Evolutionary conservation across 352 stramenopile species (phyloP).

Genomic region (Phytophthora aleatoria): DNA sequence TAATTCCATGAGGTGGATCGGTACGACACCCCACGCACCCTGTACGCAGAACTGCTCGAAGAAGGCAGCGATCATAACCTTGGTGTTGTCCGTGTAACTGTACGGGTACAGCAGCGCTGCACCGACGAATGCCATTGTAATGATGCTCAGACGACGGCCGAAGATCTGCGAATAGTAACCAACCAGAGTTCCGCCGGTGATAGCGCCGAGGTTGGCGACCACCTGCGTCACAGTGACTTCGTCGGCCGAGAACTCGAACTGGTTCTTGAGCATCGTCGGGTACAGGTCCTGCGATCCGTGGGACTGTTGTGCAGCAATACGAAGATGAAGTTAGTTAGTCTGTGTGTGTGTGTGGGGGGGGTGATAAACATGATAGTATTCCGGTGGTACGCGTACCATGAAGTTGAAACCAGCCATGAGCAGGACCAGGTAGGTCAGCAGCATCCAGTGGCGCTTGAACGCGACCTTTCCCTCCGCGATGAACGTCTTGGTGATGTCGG

Average conservation of each 20-base stretch:
- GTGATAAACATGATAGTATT: slow-evolving; percentile 1
- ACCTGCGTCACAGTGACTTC: slow-evolving; percentile 53
- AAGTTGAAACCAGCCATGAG: slow-evolving; percentile 60
- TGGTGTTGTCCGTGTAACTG: slow-evolving; percentile 35
- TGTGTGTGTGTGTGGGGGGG: background rate
- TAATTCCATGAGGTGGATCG: slow-evolving; percentile 62
- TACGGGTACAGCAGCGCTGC: slow-evolving; percentile 55
- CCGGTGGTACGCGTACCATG: slow-evolving; percentile 29
- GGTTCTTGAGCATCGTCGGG: slow-evolving; percentile 56
- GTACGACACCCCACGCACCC: slow-evolving; percentile 55
- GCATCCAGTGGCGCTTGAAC: slow-evolving; percentile 47
- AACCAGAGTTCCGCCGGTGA: slow-evolving; percentile 43
- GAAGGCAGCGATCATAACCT: slow-evolving; percentile 43
- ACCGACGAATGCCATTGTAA: slow-evolving; percentile 34
- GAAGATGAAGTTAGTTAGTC: slow-evolving; percentile 1
- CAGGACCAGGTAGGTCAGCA: slow-evolving; percentile 48
- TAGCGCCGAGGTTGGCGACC: slow-evolving; percentile 49
- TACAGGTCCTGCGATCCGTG: slow-evolving; percentile 55
- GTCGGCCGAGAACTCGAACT: slow-evolving; percentile 43
- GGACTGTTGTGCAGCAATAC: slow-evolving; percentile 21
- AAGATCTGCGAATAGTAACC: slow-evolving; percentile 59
- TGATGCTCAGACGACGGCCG: slow-evolving; percentile 47
- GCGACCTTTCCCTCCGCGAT: slow-evolving; percentile 45
- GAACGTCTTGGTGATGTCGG: slow-evolving; percentile 38
- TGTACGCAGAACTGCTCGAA: slow-evolving; percentile 58